A percentile compares a stretch with the other conserved stretches of the same genome.
Conservation (phyloP, 352 stramenopile genomes). For the Pythium volutum region DNA sequence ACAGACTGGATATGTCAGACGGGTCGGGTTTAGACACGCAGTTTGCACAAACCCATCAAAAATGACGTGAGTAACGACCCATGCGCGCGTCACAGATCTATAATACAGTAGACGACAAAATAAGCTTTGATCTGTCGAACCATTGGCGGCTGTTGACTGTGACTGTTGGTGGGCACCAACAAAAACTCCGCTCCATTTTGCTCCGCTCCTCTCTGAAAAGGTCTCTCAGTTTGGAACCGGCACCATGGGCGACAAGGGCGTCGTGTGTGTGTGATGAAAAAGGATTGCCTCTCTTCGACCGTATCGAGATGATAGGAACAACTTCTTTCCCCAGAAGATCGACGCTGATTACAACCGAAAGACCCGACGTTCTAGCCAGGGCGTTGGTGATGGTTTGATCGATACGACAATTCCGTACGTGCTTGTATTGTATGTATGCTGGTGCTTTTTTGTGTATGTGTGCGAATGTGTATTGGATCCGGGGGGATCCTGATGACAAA, state of each 20-base stretch:
- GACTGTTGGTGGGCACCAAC: conserved; percentile 3
- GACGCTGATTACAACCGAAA: conserved; percentile 71
- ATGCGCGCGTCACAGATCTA: conserved; percentile 12
- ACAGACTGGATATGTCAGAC: too few relatives aligned
- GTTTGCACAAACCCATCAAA: not conserved
- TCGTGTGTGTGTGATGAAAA: too few relatives aligned
- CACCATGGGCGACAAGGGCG: not conserved
- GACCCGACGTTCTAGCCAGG: conserved; percentile 66
- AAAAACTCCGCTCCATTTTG: not conserved
- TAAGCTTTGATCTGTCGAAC: not conserved
- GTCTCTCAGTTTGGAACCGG: conserved; percentile 4
- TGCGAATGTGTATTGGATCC: conserved; percentile 25
- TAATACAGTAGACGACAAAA: conserved; percentile 5
- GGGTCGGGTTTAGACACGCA: not conserved
- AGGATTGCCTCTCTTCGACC: not conserved
- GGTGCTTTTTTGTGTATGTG: too few relatives aligned
- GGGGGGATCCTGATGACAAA: conserved; percentile 55
- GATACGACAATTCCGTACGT: conserved; percentile 24
- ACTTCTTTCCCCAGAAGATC: conserved; percentile 83
- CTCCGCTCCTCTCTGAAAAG: not conserved
- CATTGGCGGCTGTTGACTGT: not conserved
- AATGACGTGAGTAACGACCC: not conserved
- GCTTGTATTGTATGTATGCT: conserved; percentile 26
- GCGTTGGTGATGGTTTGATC: conserved; percentile 72
- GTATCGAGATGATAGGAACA: conserved; percentile 76